Base-by-base conservation (phyloP, 78 protist genomes). In the Dictyostelium firmibasis region DNA sequence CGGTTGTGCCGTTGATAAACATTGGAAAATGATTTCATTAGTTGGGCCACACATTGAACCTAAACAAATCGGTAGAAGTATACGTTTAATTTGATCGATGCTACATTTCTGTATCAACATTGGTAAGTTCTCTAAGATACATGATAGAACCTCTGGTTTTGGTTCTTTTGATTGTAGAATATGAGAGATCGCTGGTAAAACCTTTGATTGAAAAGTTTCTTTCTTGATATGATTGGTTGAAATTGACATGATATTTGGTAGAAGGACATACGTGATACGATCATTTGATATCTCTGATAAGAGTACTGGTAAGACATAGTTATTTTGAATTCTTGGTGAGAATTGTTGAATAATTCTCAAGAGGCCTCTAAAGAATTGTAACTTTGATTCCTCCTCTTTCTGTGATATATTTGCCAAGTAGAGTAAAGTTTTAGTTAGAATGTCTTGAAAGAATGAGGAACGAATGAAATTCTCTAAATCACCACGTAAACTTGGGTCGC, bases 1-100 rank as follows among this genome's bases (percentile, higher is more conserved):
- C n/a, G 25, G 53, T 43, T 78, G 94, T 8, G n/a, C 67, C 18
- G 6, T 31, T 18, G 47, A 25, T 23, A 89, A 18, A 33, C 83
- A 89, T 47, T 89, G 94, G 60, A 81, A 89, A 3, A 89, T 89
- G 29, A 89, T 69, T 81, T 89, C 94, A 79, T 83, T 85, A 2
- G 94, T 89, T 43, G 94, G 94, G 29, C 94, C 94, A 81, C 94
- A 89, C 16, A 89, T 11, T 13, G 94, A 69, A 23, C 94, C 94
- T 10, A 89, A 81, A 14, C 82, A 33, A 23, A 89, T 62, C 1
- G 94, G 94, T 27, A 89, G 0, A 9, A 78, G 25, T n/a, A 33
- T 36, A 20, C 38, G 69, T 72, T 81, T 89, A 13, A 89, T 77
- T 16, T 60, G 36, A 10, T 69, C 94, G 14, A 64, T 23, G 3